A percentile compares a stretch with the other conserved stretches of the same genome.
phyloP scores from a whole-genome alignment of 1,284 basidiomycete genomes.

The Irpex sp. region DNA sequence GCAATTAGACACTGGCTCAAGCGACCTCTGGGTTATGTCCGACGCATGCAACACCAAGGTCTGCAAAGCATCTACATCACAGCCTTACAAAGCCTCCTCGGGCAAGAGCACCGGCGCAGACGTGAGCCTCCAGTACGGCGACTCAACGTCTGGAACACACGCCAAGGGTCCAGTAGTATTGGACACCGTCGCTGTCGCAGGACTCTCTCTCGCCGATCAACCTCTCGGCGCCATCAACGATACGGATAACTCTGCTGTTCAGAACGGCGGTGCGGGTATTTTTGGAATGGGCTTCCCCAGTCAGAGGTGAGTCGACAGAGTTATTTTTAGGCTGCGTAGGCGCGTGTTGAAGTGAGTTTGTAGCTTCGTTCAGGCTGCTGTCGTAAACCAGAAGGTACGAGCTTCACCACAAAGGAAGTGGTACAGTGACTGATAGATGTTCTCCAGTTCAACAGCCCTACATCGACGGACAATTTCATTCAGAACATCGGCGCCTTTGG shows the following conservation, averaged over 20 bases:
- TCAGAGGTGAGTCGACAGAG: slow-evolving; percentile 24
- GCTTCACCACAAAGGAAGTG: background rate
- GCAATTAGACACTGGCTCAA: slow-evolving; percentile 28
- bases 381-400: slow-evolving; percentile 31
- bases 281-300: slow-evolving; percentile 37
- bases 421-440: background rate
- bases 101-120: slow-evolving; percentile 25
- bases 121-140: slow-evolving; percentile 31
- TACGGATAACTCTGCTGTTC: slow-evolving; percentile 34
- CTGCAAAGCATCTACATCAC: slow-evolving; percentile 19
- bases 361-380: slow-evolving; percentile 37
- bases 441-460: slow-evolving; percentile 22
- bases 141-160: slow-evolving; percentile 34
- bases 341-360: background rate
- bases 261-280: slow-evolving; percentile 35
- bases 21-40: slow-evolving; percentile 31
- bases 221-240: slow-evolving; percentile 32
- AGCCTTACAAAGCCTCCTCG: slow-evolving; percentile 22
- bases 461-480: slow-evolving; percentile 39
- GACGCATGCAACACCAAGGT: slow-evolving; percentile 20
- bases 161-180: slow-evolving; percentile 33
- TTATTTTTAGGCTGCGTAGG: background rate
- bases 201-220: slow-evolving; percentile 31
- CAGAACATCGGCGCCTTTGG: slow-evolving; percentile 36
- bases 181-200: slow-evolving; percentile 34